Conservation (phyloP, 2,329 filamentous ascomycete genomes). For the Chaetomiaceae sp. region DNA sequence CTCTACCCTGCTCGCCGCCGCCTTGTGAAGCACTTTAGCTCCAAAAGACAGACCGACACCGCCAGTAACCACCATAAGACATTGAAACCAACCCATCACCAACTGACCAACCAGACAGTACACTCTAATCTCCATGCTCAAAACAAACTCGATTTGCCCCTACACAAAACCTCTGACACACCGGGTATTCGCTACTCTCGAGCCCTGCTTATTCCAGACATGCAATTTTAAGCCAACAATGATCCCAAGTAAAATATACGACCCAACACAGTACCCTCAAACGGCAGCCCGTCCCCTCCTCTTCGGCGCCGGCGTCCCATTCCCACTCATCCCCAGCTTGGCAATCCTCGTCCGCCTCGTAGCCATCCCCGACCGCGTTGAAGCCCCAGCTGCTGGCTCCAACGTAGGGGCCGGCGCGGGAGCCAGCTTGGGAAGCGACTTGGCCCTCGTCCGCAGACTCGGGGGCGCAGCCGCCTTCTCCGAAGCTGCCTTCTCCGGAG, state of each 20-base stretch:
- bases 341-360: conserved; percentile 24
- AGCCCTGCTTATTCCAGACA: not conserved
- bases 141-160: not conserved
- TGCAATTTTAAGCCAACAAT: not conserved
- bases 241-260: not conserved
- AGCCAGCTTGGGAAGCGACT: conserved; percentile 4
- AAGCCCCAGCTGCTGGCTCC: not conserved
- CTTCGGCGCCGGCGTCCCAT: conserved; percentile 29
- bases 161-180: not conserved
- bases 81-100: not conserved
- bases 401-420: not conserved
- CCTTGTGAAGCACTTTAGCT: not conserved
- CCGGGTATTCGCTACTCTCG: conserved; percentile 9
- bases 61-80: not conserved
- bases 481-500: not conserved
- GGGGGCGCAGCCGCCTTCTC: not conserved
- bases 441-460: not conserved
- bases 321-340: conserved; percentile 27
- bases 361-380: conserved; percentile 8
- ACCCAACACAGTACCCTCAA: not conserved
- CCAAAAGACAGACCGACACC: not conserved
- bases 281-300: conserved; percentile 16
- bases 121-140: not conserved
- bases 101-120: not conserved
- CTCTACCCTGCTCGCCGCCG: too few relatives aligned